Conservation (phyloP, 495 filamentous ascomycete genomes). For the Neurospora sp. region DNA sequence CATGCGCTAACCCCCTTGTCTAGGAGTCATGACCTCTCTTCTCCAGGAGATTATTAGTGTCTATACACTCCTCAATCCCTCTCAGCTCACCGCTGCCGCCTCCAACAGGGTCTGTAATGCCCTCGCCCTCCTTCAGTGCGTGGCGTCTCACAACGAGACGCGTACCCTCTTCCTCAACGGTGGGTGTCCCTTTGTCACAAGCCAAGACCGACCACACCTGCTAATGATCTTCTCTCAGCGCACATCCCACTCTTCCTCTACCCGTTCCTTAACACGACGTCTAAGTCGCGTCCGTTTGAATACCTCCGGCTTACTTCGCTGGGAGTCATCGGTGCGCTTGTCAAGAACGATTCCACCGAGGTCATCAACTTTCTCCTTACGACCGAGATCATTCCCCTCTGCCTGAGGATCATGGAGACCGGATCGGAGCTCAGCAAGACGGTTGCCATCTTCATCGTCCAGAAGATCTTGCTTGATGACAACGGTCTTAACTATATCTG, state of each 20-base stretch:
- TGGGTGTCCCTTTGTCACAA: constrained; percentile 29
- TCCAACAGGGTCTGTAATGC: constrained; percentile 98
- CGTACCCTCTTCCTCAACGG: constrained; percentile 85
- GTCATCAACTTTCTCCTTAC: constrained; percentile 99
- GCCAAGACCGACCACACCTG: neutral
- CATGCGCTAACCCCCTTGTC: constrained; percentile 6
- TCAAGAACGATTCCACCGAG: constrained; percentile 98
- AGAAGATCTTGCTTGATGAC: constrained; percentile 96
- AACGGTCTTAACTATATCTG: constrained; percentile 98
- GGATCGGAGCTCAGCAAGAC: constrained; percentile 98
- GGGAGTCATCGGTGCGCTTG: constrained; percentile 94
- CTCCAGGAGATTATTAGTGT: constrained; percentile 99
- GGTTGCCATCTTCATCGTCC: constrained; percentile 99
- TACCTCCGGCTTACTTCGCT: constrained; percentile 95
- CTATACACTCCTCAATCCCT: constrained; percentile 91
- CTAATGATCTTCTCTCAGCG: constrained; percentile 42
- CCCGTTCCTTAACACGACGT: constrained; percentile 97
- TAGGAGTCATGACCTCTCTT: constrained; percentile 95
- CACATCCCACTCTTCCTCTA: constrained; percentile 98
- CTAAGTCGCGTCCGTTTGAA: constrained; percentile 95
- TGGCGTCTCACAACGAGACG: constrained; percentile 95
- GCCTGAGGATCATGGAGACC: constrained; percentile 98
- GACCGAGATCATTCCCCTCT: constrained; percentile 97
- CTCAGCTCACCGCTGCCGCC: constrained; percentile 89
- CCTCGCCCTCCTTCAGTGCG: constrained; percentile 90